Conservation (phyloP, 2,329 filamentous ascomycete species). For the Kalmusia sp. region DNA sequence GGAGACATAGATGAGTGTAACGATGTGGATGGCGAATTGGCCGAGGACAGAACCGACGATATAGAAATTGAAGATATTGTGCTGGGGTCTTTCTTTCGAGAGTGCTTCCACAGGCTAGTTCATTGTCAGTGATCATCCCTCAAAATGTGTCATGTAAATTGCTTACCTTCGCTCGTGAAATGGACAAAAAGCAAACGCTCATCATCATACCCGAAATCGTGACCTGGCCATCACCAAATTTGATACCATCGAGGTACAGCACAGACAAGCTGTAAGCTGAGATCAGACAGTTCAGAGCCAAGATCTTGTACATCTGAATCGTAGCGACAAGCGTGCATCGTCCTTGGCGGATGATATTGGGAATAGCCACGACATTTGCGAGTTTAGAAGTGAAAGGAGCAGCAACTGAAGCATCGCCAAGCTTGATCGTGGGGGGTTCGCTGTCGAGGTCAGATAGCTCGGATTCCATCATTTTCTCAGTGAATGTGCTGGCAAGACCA, state of each 20-base stretch:
- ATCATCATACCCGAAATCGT: slow-evolving; percentile 99
- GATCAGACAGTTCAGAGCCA: slow-evolving; percentile 96
- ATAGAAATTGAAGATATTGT: slow-evolving; percentile 99
- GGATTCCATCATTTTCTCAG: slow-evolving; percentile 84
- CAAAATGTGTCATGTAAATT: slow-evolving; percentile 2
- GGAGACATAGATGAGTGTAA: slow-evolving; percentile 91
- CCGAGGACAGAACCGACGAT: slow-evolving; percentile 97
- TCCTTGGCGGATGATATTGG: slow-evolving; percentile 97
- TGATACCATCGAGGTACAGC: slow-evolving; percentile 96
- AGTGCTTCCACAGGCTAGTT: slow-evolving; percentile 82
- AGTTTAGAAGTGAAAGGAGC: slow-evolving; percentile 98
- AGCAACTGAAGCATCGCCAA: slow-evolving; percentile 95
- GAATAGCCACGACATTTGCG: slow-evolving; percentile 93
- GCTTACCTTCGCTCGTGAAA: slow-evolving; percentile 88
- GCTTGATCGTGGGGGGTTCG: slow-evolving; percentile 94
- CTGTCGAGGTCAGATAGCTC: slow-evolving; percentile 76
- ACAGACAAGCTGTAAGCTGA: slow-evolving; percentile 97
- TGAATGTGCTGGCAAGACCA: slow-evolving; percentile 84
- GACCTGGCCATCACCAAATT: slow-evolving; percentile 97
- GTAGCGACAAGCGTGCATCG: slow-evolving; percentile 97
- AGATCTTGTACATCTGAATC: slow-evolving; percentile 99
- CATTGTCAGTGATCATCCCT: slow-evolving; percentile 32
- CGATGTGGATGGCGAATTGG: slow-evolving; percentile 96
- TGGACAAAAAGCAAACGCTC: slow-evolving; percentile 98
- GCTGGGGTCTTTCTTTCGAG: slow-evolving; percentile 95